These are phyloP conservation scores for Alloteropsis semialata DNA, from an alignment of 176 grass and related monocot genomes.

Conservation along the genomic window DNA sequence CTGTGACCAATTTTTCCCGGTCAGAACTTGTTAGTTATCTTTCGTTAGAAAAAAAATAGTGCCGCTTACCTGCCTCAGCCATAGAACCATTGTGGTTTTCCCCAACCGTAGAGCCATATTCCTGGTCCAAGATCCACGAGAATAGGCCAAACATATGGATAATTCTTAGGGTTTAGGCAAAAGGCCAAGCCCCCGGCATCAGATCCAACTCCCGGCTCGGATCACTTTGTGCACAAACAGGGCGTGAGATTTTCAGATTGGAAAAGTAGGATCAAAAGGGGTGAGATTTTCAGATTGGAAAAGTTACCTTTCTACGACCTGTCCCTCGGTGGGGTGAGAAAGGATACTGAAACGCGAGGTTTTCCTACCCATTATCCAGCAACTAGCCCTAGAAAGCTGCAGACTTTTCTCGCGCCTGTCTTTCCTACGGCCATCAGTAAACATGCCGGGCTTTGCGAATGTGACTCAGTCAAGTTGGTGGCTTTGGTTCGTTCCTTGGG, in stretches of 20 bases:
- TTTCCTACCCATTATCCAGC: slow-evolving; percentile 47
- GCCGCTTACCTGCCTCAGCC: background rate
- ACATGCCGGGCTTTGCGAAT: background rate
- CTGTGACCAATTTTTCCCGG: background rate
- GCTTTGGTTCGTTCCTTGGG: background rate
- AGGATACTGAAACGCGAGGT: slow-evolving; percentile 38
- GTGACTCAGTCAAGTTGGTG: slow-evolving; percentile 37
- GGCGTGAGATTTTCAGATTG: slow-evolving; percentile 34
- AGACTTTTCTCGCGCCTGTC: background rate
- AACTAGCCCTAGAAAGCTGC: slow-evolving; percentile 34
- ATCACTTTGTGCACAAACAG: slow-evolving; percentile 34
- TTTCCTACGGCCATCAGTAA: slow-evolving; percentile 26
- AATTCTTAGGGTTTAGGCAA: slow-evolving; percentile 29
- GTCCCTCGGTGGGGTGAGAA: slow-evolving; percentile 39
- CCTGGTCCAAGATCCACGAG: slow-evolving; percentile 7
- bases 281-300: slow-evolving; percentile 24
- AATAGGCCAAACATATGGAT: background rate
- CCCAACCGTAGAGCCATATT: no score
- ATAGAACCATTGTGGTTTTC: background rate
- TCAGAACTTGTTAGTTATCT: background rate
- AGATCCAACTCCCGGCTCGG: slow-evolving; percentile 28
- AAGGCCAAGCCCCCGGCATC: background rate
- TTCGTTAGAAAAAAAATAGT: background rate
- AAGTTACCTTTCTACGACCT: slow-evolving; percentile 38
- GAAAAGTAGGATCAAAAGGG: slow-evolving; percentile 22